Evolutionary conservation across 2,329 filamentous ascomycete species (phyloP).

Genomic region (Exophiala lecanii-corni): DNA sequence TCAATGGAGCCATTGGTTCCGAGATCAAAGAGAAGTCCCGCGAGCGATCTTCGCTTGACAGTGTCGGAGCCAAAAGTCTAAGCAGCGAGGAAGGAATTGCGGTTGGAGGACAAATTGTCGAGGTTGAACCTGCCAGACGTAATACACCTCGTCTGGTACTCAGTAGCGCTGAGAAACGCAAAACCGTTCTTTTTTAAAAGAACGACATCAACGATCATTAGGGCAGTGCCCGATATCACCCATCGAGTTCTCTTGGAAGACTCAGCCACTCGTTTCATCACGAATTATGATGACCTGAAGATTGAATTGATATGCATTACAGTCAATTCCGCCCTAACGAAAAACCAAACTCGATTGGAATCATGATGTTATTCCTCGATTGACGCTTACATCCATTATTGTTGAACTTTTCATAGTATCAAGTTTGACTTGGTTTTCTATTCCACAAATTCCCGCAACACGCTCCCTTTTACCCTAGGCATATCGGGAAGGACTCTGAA

Average conservation of each 20-base stretch:
- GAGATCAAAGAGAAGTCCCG: conserved; percentile 73
- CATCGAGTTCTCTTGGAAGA: conserved; percentile 24
- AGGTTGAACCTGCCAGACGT: conserved; percentile 59
- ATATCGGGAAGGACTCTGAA: too few relatives aligned
- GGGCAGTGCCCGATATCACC: conserved; percentile 17
- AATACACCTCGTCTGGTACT: conserved; percentile 83
- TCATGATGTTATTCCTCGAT: conserved; percentile 11
- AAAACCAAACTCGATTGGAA: conserved; percentile 11
- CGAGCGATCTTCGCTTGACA: conserved; percentile 51
- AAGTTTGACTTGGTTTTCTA: not conserved
- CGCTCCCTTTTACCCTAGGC: not conserved
- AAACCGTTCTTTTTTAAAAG: conserved; percentile 48
- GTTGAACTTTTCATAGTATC: conserved; percentile 1
- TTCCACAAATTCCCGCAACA: not conserved
- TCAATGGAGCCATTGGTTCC: conserved; percentile 80
- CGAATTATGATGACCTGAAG: conserved; percentile 22
- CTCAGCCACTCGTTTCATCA: conserved; percentile 25
- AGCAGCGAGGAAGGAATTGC: conserved; percentile 57
- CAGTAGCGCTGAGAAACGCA: conserved; percentile 86
- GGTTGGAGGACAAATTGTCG: conserved; percentile 53
- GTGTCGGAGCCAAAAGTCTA: conserved; percentile 53
- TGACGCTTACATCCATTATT: conserved; percentile 10
- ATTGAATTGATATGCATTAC: conserved; percentile 19
- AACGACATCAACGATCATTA: not conserved
- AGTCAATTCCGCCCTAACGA: conserved; percentile 8